Base-by-base conservation (phyloP, 139 green algal species). In the Picochlorum sp. region DNA sequence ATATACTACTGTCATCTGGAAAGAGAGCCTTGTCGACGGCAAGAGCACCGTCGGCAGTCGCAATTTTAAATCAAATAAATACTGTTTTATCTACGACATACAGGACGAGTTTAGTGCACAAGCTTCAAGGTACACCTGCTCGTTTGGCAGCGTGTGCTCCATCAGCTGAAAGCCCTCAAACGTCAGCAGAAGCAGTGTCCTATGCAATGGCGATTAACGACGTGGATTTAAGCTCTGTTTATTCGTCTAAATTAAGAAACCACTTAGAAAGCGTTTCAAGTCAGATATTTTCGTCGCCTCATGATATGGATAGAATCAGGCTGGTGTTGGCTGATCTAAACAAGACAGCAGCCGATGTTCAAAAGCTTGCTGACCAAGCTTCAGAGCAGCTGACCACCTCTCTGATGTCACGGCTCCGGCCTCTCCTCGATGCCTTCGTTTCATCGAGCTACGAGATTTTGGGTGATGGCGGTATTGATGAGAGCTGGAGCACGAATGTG, bases 1-100 rank as follows among this genome's bases (percentile, higher is more conserved):
- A 88, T 81, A 86, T 97, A 31, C 76, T 96, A 35, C 72, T 86
- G 29, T 94, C 90, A 70, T 87, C 78, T 40, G 76, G 68, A 12
- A 67, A 63, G 25, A 73, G 89, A 3, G 85, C 82, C 2, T 67
- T 95, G 20, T 69, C 80, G 28, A 89, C 79, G 0, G 68, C 60
- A 56, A 78, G 54, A 36, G 68, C 76, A 30, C 79, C 79, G 33
- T 79, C 64, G 33, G 56, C 74, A 16, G 73, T 72, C 18, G 70
- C 79, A 25, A 63, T 75, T 30, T 49, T 70, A 31, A 75, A 70
- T 45, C 64, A 73, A 24, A 37, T 78, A 24, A 75, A 79, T 70
- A 68, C 50, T 18, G 33, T 65, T 28, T 64, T 81, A 9, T 43
- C 61, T 36, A 45, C 49, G 7, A 58, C 69, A 20, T 74, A 75